These are phyloP conservation scores for Fistulinella prunicolor DNA, from an alignment of 768 basidiomycete genomes.

Conservation along the genomic window DNA sequence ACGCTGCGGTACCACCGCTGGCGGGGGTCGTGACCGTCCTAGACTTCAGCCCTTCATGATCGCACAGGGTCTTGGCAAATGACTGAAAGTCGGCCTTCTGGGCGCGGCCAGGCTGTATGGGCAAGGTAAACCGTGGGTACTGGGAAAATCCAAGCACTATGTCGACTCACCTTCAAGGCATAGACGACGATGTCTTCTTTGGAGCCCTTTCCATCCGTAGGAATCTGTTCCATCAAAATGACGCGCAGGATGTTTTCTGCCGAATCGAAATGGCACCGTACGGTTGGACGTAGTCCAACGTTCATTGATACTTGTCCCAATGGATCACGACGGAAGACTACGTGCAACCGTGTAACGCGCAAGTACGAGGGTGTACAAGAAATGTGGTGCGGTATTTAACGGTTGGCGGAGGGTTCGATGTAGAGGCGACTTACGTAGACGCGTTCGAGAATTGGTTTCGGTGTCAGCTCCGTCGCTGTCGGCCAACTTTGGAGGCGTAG, in stretches of 20 bases:
- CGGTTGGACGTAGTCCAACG: constrained; percentile 49
- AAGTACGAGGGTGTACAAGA: not conserved
- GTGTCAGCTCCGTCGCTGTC: constrained; percentile 6
- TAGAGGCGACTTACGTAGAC: constrained; percentile 31
- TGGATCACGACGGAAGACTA: constrained; percentile 71
- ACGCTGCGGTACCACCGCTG: constrained; percentile 7
- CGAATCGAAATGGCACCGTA: constrained; percentile 57
- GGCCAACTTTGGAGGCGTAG: not conserved
- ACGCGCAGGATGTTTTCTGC: constrained; percentile 56
- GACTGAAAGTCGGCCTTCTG: constrained; percentile 53
- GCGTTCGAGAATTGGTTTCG: constrained; percentile 19
- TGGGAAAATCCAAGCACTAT: not conserved
- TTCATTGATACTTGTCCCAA: constrained; percentile 71
- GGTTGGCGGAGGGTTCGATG: constrained; percentile 20
- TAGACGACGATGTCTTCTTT: constrained; percentile 54
- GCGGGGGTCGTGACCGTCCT: constrained; percentile 2
- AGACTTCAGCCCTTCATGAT: constrained; percentile 33
- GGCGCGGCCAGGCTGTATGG: constrained; percentile 35
- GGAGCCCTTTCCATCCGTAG: constrained; percentile 20
- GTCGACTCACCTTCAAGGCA: constrained; percentile 53
- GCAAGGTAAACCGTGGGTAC: not conserved
- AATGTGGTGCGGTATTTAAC: constrained; percentile 11
- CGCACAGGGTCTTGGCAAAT: constrained; percentile 46
- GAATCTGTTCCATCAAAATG: constrained; percentile 48
- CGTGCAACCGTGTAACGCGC: not conserved